Evolutionary conservation across 805 yeast species (phyloP).

Genomic region (Wickerhamomyces subpelliculosus): DNA sequence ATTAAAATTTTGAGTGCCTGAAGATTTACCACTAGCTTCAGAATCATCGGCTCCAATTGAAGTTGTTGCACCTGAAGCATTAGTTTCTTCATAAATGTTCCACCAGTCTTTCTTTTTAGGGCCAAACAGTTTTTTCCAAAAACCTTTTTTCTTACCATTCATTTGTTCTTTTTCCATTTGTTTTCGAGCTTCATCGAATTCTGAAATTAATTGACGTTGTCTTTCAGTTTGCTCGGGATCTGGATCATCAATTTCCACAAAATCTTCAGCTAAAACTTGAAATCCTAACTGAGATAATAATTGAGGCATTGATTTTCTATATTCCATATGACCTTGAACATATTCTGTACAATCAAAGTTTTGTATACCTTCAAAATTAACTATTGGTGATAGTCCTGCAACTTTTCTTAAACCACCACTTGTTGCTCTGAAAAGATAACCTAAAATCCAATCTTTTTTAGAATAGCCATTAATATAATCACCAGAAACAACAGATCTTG

Average conservation of each 20-base stretch:
- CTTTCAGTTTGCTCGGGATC: conserved; percentile 83
- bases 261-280: conserved; percentile 83
- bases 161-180: conserved; percentile 42
- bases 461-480: conserved; percentile 86
- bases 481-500: conserved; percentile 85
- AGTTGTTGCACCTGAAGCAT: conserved; percentile 11
- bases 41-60: background rate
- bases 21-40: too few relatives aligned
- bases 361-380: conserved; percentile 57
- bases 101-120: conserved; percentile 53
- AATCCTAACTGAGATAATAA: conserved; percentile 63
- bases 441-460: conserved; percentile 91
- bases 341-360: conserved; percentile 80
- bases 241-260: conserved; percentile 93
- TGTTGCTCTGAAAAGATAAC: conserved; percentile 91
- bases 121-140: conserved; percentile 40
- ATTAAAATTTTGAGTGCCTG: conserved; percentile 9
- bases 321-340: conserved; percentile 97
- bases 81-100: conserved; percentile 33
- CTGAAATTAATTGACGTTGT: conserved; percentile 73
- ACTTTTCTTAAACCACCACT: conserved; percentile 91
- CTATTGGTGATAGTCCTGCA: conserved; percentile 80
- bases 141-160: conserved; percentile 27
- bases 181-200: conserved; percentile 79
- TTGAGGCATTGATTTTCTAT: conserved; percentile 88